Evolutionary conservation across 306 rosid genomes (phyloP), one percentile per base, ranked within the genome.

Genomic region (Cotoneaster glaucophyllus): DNA sequence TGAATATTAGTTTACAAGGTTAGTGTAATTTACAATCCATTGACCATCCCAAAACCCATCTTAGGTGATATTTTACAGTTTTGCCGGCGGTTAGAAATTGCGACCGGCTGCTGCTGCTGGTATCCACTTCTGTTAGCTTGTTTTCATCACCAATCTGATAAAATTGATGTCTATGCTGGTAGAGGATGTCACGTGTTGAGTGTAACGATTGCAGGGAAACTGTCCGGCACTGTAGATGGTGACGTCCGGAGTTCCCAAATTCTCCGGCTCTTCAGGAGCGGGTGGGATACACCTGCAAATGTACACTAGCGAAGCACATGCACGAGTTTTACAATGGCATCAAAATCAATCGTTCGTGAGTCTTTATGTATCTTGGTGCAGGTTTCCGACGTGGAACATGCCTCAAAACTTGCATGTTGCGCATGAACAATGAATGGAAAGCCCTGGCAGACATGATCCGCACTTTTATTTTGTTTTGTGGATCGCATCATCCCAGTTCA

Each of bases 151-250:
- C 96, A 79, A 91, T 93, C 84, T 82, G 71, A 85, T 86, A 75
- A 93, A 85, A 81, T 89, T 89, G 69, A 93, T 78, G 77, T 93
- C 96, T 69, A 93, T 57, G 87, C 94, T 90, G 43, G 98, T 93
- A 12, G 98, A 93, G 81, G 98, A 90, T 70, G 98, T 90, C 98
- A 93, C 90, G 90, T 88, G 86, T 83, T 87, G 93, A 3, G 98
- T 90, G 69, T 86, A 93, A 75, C 98, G 98, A 37, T 93, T 93
- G 83, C 98, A 93, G 3, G 98, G 98, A 81, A 93, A 93, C 82
- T 87, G 86, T 15, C 98, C 98, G 7, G 98, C 96, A 66, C 90
- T 93, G 95, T 90, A 93, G 26, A 93, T 93, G 43, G 98, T 93
- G 91, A 93, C 90, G 87, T 93, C 96, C 54, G 98, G 98, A 76